Conservation (phyloP, 2,329 filamentous ascomycete species). For the Colletotrichum coccodes region DNA sequence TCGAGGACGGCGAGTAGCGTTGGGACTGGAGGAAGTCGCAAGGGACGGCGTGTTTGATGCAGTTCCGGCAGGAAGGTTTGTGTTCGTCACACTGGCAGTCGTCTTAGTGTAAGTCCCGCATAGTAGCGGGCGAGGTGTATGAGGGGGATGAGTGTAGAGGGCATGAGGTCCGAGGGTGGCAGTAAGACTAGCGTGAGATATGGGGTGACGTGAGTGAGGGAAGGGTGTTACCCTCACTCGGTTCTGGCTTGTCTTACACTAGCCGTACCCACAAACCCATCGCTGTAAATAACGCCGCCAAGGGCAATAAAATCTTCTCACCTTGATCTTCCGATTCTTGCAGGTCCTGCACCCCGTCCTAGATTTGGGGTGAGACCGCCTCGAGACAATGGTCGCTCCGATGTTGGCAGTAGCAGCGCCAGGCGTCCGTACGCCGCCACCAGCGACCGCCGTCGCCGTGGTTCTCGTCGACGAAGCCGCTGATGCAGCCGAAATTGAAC, state of each 20-base stretch:
- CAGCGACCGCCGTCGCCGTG: constrained; percentile 3
- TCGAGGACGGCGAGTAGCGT: constrained; percentile 23
- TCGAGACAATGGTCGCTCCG: constrained; percentile 38
- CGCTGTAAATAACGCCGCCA: background rate
- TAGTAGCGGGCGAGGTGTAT: background rate
- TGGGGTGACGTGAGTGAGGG: background rate
- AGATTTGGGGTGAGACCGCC: constrained; percentile 66
- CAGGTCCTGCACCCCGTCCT: constrained; percentile 64
- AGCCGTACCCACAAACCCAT: background rate
- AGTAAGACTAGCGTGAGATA: background rate
- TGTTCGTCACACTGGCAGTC: constrained; percentile 39
- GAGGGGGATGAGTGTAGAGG: background rate
- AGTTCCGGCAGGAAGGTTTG: constrained; percentile 40
- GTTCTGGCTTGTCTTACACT: background rate
- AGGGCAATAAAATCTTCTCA: background rate
- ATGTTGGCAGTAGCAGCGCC: background rate
- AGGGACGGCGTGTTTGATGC: constrained; percentile 40
- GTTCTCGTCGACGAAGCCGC: constrained; percentile 20
- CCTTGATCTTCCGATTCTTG: constrained; percentile 64
- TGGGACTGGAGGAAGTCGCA: constrained; percentile 38
- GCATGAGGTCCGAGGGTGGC: background rate
- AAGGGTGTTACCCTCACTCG: background rate
- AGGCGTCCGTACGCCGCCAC: background rate
- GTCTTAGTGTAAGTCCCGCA: background rate
- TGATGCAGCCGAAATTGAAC: background rate